Evolutionary conservation across 2,329 filamentous ascomycete genomes (phyloP).

Genomic region (Fusarium sp.): DNA sequence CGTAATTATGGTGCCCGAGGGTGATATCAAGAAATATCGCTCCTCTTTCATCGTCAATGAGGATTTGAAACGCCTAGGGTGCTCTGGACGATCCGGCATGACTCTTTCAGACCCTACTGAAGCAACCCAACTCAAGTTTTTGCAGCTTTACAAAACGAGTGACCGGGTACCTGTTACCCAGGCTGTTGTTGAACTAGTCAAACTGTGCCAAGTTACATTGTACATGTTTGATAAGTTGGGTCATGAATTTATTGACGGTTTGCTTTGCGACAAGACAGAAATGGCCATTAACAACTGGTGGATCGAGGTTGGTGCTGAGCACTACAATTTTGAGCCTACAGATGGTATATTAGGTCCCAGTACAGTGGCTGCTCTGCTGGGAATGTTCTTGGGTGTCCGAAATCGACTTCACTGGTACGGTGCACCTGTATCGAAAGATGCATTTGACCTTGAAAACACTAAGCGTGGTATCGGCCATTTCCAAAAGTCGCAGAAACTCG

Average conservation of each 20-base stretch:
- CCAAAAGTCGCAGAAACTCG: constrained; percentile 87
- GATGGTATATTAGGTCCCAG: constrained; percentile 94
- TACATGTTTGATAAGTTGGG: constrained; percentile 88
- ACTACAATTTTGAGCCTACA: constrained; percentile 91
- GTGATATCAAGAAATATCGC: constrained; percentile 82
- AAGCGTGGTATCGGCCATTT: constrained; percentile 89
- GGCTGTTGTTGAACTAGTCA: constrained; percentile 88
- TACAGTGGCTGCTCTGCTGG: constrained; percentile 87
- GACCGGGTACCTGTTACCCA: constrained; percentile 82
- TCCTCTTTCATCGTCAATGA: constrained; percentile 94
- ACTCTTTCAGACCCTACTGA: constrained; percentile 80
- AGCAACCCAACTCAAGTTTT: constrained; percentile 90
- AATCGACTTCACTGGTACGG: constrained; percentile 89
- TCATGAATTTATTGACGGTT: constrained; percentile 88
- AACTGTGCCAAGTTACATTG: constrained; percentile 88
- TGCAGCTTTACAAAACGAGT: constrained; percentile 88
- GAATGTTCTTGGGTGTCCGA: constrained; percentile 87
- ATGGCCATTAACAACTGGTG: constrained; percentile 94
- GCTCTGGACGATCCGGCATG: constrained; percentile 88
- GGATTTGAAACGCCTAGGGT: constrained; percentile 89
- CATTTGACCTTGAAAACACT: constrained; percentile 84
- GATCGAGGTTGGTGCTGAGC: constrained; percentile 90
- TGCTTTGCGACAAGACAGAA: constrained; percentile 94
- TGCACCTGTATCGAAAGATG: constrained; percentile 87
- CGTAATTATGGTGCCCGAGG: constrained; percentile 89